These are phyloP conservation scores for Tubosaeta sp. DNA, from an alignment of 768 basidiomycete genomes.

Conservation along the genomic window DNA sequence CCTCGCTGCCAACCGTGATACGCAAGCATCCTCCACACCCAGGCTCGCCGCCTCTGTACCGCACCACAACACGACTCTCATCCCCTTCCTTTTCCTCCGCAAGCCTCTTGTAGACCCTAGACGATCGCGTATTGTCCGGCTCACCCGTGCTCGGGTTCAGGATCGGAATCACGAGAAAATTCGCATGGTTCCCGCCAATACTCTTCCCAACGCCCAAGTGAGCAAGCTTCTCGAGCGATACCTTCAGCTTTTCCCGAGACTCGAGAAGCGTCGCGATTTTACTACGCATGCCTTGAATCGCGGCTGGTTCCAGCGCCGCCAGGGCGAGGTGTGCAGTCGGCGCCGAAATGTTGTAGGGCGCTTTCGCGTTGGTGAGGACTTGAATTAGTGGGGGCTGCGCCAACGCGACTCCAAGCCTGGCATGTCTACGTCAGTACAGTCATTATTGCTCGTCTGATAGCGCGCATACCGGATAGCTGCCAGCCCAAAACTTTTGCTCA, in stretches of 20 bases:
- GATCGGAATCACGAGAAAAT: slow-evolving; percentile 84
- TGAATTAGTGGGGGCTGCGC: slow-evolving; percentile 89
- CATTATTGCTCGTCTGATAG: background rate
- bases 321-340: slow-evolving; percentile 83
- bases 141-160: slow-evolving; percentile 38
- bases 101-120: slow-evolving; percentile 67
- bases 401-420: slow-evolving; percentile 83
- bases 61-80: slow-evolving; percentile 80
- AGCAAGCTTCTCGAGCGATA: slow-evolving; percentile 42
- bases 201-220: slow-evolving; percentile 56
- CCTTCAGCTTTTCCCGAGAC: slow-evolving; percentile 55
- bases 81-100: slow-evolving; percentile 84
- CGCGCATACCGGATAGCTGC: slow-evolving; percentile 23
- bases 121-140: slow-evolving; percentile 60
- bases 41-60: slow-evolving; percentile 80
- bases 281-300: slow-evolving; percentile 57
- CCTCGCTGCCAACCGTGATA: no score
- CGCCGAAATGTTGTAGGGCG: slow-evolving; percentile 93
- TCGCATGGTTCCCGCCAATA: slow-evolving; percentile 84
- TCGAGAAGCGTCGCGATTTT: slow-evolving; percentile 57
- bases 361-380: slow-evolving; percentile 91
- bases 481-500: slow-evolving; percentile 94
- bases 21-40: slow-evolving; percentile 57
- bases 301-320: slow-evolving; percentile 66
- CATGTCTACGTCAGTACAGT: background rate